Conservation (phyloP, 331 rosid species). For the Rosa hybrid region DNA sequence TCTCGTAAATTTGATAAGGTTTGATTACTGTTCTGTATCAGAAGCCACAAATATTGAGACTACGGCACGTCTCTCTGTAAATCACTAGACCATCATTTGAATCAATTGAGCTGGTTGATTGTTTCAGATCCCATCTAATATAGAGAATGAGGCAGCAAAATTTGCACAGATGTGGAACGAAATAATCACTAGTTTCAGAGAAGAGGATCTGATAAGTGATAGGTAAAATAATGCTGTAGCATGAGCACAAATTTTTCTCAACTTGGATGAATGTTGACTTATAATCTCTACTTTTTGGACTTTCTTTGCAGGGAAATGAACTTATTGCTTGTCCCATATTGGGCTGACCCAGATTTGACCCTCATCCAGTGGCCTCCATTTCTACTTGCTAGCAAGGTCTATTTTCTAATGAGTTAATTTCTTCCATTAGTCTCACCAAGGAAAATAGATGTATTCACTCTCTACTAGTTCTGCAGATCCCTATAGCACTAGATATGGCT, state of each 20-base stretch:
- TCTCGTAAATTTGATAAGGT: conserved; percentile 80
- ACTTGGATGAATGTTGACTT: neutral
- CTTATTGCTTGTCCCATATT: conserved; percentile 88
- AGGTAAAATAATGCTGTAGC: conserved; percentile 46
- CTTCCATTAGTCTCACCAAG: conserved; percentile 5
- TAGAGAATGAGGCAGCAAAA: conserved; percentile 73
- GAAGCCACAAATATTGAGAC: conserved; percentile 15
- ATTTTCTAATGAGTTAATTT: conserved; percentile 23
- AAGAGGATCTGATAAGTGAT: conserved; percentile 84
- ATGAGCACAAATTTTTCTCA: neutral
- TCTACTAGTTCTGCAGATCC: conserved; percentile 55
- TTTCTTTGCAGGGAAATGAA: conserved; percentile 76
- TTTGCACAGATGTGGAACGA: conserved; percentile 96
- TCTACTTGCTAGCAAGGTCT: conserved; percentile 97
- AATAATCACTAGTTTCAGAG: conserved; percentile 84
- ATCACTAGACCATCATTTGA: neutral
- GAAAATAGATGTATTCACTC: conserved; percentile 8
- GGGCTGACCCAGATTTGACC: conserved; percentile 68
- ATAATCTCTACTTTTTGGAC: conserved; percentile 11
- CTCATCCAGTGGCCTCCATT: conserved; percentile 99
- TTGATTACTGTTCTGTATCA: conserved; percentile 29
- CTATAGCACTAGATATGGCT: conserved; percentile 96
- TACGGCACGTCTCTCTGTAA: neutral
- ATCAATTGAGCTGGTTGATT: conserved; percentile 17
- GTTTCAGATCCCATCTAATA: conserved; percentile 59